Percentiles rank a stretch among this genome's conserved stretches.
phyloP scores from a whole-genome alignment of 2,329 filamentous ascomycete species.

The Pyricularia sp. region DNA sequence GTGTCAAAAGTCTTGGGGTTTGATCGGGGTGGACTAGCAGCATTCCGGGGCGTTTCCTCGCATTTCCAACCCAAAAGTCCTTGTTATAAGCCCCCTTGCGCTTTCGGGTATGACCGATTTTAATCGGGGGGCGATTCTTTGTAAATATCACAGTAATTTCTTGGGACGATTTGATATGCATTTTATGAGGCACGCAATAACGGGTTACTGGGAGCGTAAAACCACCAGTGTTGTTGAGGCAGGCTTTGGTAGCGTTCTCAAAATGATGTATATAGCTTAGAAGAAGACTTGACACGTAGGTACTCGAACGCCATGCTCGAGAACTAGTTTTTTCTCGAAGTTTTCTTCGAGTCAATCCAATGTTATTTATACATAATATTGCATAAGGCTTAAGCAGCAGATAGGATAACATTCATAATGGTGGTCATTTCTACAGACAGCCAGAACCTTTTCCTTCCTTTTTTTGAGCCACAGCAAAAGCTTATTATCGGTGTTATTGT shows the following conservation, averaged over 20 bases:
- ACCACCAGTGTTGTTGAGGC: neutral
- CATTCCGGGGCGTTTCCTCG: neutral
- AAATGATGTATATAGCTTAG: too few relatives aligned
- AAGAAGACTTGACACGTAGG: too few relatives aligned
- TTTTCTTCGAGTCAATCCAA: too few relatives aligned
- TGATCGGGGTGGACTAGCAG: slow-evolving; percentile 18
- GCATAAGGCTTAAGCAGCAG: too few relatives aligned
- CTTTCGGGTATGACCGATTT: neutral
- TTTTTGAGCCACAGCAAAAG: too few relatives aligned
- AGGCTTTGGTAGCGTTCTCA: neutral
- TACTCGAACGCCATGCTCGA: too few relatives aligned
- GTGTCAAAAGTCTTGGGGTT: slow-evolving; percentile 68
- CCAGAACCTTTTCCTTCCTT: too few relatives aligned
- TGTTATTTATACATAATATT: too few relatives aligned
- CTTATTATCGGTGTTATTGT: too few relatives aligned
- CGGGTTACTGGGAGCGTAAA: neutral
- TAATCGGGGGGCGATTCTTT: neutral
- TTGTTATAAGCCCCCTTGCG: neutral
- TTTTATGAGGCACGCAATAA: neutral
- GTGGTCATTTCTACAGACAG: too few relatives aligned
- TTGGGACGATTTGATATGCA: neutral
- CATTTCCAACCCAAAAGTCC: neutral
- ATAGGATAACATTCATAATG: too few relatives aligned
- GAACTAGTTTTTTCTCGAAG: too few relatives aligned
- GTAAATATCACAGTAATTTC: neutral